A percentile compares a stretch with the other conserved stretches of the same genome.
Conservation (phyloP, 306 rosid species). For the Rosa persica region DNA sequence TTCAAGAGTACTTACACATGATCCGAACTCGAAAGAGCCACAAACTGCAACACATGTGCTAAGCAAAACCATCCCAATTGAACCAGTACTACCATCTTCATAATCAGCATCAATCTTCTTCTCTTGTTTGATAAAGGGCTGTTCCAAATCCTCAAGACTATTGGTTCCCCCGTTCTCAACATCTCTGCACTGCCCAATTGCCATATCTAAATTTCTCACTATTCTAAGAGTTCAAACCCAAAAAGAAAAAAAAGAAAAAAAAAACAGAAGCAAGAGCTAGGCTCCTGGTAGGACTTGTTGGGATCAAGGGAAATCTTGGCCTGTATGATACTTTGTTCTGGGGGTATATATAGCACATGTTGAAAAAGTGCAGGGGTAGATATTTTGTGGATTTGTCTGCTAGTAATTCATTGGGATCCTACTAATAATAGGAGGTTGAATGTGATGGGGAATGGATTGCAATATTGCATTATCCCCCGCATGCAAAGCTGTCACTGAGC, state of each 20-base stretch:
- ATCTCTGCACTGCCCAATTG: constrained; percentile 47
- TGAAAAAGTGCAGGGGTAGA: background rate
- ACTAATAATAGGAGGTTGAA: background rate
- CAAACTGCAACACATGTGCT: constrained; percentile 75
- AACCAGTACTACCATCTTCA: constrained; percentile 30
- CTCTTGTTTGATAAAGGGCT: constrained; percentile 45
- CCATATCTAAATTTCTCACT: constrained; percentile 35
- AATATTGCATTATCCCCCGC: too few species aligned
- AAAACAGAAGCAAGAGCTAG: background rate
- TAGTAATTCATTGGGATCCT: constrained; percentile 1
- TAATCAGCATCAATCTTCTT: background rate
- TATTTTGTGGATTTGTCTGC: constrained; percentile 12
- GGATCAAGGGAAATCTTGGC: background rate
- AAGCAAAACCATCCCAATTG: constrained; percentile 70
- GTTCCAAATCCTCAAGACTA: constrained; percentile 36
- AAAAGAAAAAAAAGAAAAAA: background rate
- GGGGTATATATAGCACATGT: background rate
- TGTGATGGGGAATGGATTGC: constrained; percentile 1
- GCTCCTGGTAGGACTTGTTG: background rate
- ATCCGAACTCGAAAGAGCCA: constrained; percentile 86
- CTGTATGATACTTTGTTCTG: background rate
- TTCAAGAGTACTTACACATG: constrained; percentile 53
- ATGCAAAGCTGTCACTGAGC: constrained; percentile 44
- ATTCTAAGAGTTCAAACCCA: background rate
- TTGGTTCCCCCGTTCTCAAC: constrained; percentile 45